Evolutionary conservation across 1,139 yeast genomes (phyloP), one percentile per base, ranked within the genome.

Genomic region (Meyerozyma sp.): DNA sequence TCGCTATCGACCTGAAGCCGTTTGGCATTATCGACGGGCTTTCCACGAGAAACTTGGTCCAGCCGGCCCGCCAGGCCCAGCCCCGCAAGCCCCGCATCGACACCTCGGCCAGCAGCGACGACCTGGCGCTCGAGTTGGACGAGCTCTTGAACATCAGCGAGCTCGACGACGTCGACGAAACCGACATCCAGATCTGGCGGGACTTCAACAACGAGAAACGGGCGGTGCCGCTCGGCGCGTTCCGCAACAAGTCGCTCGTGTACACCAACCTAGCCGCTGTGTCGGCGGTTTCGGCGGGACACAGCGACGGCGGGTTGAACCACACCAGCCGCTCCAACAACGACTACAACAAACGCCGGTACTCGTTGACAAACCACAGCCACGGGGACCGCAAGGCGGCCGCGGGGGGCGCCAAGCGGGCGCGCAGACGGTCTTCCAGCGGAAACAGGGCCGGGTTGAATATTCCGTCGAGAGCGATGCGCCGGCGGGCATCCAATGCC

Each of bases 21-120:
- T 89, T 86, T 63, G 95, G 96, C 25, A 89, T 93, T 46, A 91
- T 93, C 54, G 98, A 93, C 61, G 98, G 98, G 5, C 73, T 88
- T 29, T 82, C 95, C 1, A 93, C 98, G 0, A 73, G 96, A 45
- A 83, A 95, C 2, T 70, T 90, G 45, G 64, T 51, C 40, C 44
- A 47, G 25, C 46, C 46, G 16, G 26, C 40, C 6, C 37, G 16
- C 23, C 36, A 26, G 49, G 45, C 52, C 6, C 52, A 20, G 42
- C 42, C 32, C 23, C 42, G 26, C 40, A 16, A n/a, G 44, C 13
- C 13, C 16, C 13, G 29, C 51, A 7, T 42, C 53, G 5, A 52
- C 46, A 32, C 26, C 11, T 20, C 23, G 23, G 11, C 30, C 36
- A 68, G 70, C 39, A 77, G 67, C 42, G 75, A 72, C 46, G 84